These are phyloP conservation scores for Gamarada debralockiae DNA, from an alignment of 495 filamentous ascomycete genomes.

Conservation along the genomic window DNA sequence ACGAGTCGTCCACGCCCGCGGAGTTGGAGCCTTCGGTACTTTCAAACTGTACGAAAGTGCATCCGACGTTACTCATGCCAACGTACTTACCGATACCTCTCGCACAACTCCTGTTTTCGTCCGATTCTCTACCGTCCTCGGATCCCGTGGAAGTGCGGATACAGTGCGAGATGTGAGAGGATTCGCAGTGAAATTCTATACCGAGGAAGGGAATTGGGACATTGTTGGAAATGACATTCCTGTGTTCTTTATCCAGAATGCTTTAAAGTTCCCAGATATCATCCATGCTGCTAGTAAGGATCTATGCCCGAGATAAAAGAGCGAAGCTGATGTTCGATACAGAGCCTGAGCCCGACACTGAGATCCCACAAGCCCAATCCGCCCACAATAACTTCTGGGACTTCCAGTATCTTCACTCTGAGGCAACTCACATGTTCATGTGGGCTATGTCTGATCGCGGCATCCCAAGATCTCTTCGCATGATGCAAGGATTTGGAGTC, in stretches of 20 bases:
- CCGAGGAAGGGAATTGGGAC: conserved; percentile 56
- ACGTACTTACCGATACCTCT: conserved; percentile 74
- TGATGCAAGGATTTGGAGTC: conserved; percentile 93
- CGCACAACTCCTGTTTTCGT: conserved; percentile 76
- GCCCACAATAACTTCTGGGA: conserved; percentile 67
- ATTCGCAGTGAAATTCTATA: conserved; percentile 77
- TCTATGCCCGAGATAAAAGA: background rate
- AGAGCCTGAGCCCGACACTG: conserved; percentile 77
- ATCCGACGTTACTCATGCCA: conserved; percentile 64
- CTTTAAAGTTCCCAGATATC: conserved; percentile 71
- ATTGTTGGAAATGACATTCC: conserved; percentile 65
- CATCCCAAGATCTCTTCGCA: conserved; percentile 77
- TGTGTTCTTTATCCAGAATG: conserved; percentile 69
- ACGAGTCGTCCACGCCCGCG: conserved; percentile 85
- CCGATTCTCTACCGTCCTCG: conserved; percentile 81
- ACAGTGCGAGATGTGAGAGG: conserved; percentile 80
- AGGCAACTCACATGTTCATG: conserved; percentile 81
- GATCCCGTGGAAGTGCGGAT: conserved; percentile 71
- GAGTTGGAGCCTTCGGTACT: conserved; percentile 77
- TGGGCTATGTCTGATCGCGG: conserved; percentile 78
- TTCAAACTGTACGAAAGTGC: conserved; percentile 72
- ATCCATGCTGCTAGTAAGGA: conserved; percentile 63
- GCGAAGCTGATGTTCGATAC: conserved; percentile 24
- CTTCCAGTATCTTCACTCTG: conserved; percentile 59
- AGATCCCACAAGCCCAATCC: conserved; percentile 56